A percentile compares a stretch with the other conserved stretches of the same genome.
Evolutionary conservation across 768 basidiomycete species (phyloP).

Genomic region (Leccinum incarnatum): DNA sequence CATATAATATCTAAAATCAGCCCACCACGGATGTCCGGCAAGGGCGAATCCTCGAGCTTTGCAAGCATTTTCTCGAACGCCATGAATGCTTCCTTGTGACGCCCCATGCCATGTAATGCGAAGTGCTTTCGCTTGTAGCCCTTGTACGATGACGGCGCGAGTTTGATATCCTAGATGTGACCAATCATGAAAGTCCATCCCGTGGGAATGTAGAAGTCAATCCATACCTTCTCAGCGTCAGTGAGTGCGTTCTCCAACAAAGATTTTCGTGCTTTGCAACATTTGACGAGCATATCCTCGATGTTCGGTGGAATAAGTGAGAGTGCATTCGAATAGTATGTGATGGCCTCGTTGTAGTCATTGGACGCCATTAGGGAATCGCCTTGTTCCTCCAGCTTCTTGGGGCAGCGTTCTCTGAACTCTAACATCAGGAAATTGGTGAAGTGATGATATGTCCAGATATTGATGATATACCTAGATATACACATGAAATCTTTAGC

Average conservation of each 20-base stretch:
- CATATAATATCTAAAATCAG: neutral
- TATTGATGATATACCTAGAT: no score
- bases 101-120: neutral
- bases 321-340: neutral
- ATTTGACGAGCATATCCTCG: neutral
- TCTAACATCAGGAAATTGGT: no score
- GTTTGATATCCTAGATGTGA: neutral
- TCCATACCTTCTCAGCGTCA: neutral
- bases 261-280: neutral
- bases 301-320: neutral
- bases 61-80: neutral
- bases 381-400: neutral
- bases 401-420: neutral
- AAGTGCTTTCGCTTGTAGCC: neutral
- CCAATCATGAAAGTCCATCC: neutral
- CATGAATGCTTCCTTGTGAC: neutral
- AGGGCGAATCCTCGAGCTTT: neutral
- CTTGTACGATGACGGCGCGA: neutral
- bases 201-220: neutral
- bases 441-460: no score
- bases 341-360: neutral
- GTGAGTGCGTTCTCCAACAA: neutral
- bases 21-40: neutral
- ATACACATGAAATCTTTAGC: no score
- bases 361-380: neutral